Evolutionary conservation across 2,329 filamentous ascomycete genomes (phyloP).

Genomic region (Clonostachys sp.): DNA sequence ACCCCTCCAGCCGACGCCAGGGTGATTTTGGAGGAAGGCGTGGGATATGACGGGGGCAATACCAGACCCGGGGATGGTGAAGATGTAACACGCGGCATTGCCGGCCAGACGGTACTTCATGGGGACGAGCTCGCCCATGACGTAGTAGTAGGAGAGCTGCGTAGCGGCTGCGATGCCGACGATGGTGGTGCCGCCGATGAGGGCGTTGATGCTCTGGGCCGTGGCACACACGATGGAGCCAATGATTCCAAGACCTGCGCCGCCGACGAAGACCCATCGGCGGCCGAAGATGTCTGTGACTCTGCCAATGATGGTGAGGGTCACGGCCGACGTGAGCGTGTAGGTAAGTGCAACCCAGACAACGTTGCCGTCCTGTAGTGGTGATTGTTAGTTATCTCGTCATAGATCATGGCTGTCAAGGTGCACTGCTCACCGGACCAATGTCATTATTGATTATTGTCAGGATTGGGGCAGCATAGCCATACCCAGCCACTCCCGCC

Average conservation of each 20-base stretch:
- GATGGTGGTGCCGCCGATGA: slow-evolving; percentile 30
- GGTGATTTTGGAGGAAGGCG: slow-evolving; percentile 15
- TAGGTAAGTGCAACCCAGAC: slow-evolving; percentile 20
- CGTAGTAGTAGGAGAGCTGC: slow-evolving; percentile 29
- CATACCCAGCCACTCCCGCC: slow-evolving; percentile 18
- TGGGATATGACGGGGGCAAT: slow-evolving; percentile 14
- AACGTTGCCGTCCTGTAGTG: slow-evolving; percentile 12
- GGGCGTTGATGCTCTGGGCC: slow-evolving; percentile 26
- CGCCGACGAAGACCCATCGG: slow-evolving; percentile 27
- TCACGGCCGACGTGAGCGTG: slow-evolving; percentile 21
- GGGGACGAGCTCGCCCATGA: slow-evolving; percentile 28
- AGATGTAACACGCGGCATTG: slow-evolving; percentile 19
- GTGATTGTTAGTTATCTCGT: background rate
- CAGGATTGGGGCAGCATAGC: slow-evolving; percentile 13
- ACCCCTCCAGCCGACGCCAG: slow-evolving; percentile 17
- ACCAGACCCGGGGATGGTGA: slow-evolving; percentile 21
- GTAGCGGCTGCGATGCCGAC: slow-evolving; percentile 32
- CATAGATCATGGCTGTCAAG: background rate
- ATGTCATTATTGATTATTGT: slow-evolving; percentile 11
- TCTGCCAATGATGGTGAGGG: slow-evolving; percentile 24
- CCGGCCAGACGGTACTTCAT: slow-evolving; percentile 24
- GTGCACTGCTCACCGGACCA: slow-evolving; percentile 5
- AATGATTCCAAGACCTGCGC: slow-evolving; percentile 21
- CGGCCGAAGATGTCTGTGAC: slow-evolving; percentile 32
- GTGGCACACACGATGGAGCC: slow-evolving; percentile 31